Base-by-base conservation (phyloP, 306 rosid genomes). In the Trifolium pratense region DNA sequence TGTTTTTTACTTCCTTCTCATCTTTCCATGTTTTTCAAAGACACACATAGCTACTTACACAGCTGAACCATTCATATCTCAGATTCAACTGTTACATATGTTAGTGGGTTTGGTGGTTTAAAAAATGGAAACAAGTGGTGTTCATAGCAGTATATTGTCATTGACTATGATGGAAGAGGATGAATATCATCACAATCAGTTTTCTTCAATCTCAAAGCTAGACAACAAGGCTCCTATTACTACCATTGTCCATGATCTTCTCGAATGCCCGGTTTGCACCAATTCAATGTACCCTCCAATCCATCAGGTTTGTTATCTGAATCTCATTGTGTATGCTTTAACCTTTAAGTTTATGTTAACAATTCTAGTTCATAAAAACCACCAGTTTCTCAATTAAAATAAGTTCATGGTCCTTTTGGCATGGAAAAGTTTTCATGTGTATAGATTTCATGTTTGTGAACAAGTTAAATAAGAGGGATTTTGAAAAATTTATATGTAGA, bases 281-380 rank as follows among this genome's bases (percentile, higher is more conserved):
- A 89, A 85, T 80, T 89, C 91, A 13, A 87, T 89, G 91, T 89
- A 87, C 81, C 94, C 94, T 83, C 91, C 94, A 60, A 89, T 89
- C 75, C 91, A 86, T 69, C 94, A 87, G 94, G 94, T 89, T n/a
- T 21, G 21, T 60, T 32, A 32, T 75, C 78, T 31, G 2, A 63
- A n/a, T 75, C 78, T 25, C 2, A 63, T 7, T 51, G 6, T 51
- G 57, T 51, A 51, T 51, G 57, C 21, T 51, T 4, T n/a, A n/a
- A n/a, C n/a, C n/a, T n/a, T n/a, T 17, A 17, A 51, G 23, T 51
- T 18, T 51, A 17, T 51, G 25, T 51, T 16, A 1, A 7, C 23
- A n/a, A 48, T n/a, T 48, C 21, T 48, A 48, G 55, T 48, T 48
- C 55, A 48, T 48, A n/a, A 48, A 48, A 48, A 48, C 21, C 55